Evolutionary conservation across 176 grass and related monocot species (phyloP), one percentile per base, ranked within the genome.

Genomic region (Chloris gayana): DNA sequence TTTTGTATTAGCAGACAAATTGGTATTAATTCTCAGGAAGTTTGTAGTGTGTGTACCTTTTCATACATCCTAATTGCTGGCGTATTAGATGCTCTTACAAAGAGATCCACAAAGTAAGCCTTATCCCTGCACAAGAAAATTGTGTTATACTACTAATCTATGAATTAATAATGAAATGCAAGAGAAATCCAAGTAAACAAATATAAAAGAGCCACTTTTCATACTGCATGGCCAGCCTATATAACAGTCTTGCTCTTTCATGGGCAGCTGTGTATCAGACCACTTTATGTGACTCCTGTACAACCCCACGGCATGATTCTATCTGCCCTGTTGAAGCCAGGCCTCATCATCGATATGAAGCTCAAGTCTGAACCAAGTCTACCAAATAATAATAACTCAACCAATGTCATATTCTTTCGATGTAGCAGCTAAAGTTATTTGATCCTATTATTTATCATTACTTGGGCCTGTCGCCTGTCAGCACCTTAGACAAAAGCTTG

Each of bases 11-110:
- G 63, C 21, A 76, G 25, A 4, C 22, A 71, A 80, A 82, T 2
- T 15, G 39, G 37, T 68, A 68, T 14, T 6, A 34, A 4, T 30
- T 4, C 57, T 47, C 35, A 71, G 41, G 33, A 85, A 58, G 62
- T 49, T 82, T 45, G 44, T 21, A 42, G 1, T 58, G 18, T 37
- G 1, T 1, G 10, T 85, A 99, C 96, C 96, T 99, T 99, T 84
- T 99, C 96, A 83, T 99, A 99, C 96, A 99, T 99, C 76, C 90
- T 95, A 77, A 99, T 99, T 0, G 96, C 96, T 37, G 96, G 96
- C 82, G 76, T 91, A 72, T 99, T 99, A 35, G 96, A 99, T 63
- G 96, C 96, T 74, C 92, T 95, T 42, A 99, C 96, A 84, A 99
- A 99, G 42, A 99, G 92, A 85, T 99, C 96, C 53, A 99, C 96